Base-by-base conservation (phyloP, 2,329 filamentous ascomycete genomes). In the Emmonsia crescens region DNA sequence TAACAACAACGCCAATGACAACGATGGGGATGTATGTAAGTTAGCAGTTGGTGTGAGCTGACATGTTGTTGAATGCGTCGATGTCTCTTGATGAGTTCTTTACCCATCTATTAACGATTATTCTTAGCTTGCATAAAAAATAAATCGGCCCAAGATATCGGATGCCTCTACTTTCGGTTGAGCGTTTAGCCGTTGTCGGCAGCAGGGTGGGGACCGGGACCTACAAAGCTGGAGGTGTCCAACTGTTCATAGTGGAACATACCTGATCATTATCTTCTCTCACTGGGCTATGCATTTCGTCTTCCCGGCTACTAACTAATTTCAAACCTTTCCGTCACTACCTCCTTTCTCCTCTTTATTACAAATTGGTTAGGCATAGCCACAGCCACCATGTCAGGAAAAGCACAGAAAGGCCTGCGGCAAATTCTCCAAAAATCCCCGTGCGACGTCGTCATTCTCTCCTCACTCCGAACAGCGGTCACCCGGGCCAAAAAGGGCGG, bases 381-480 rank as follows among this genome's bases (percentile, higher is more conserved):
- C 21, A 51, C 60, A 57, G 40, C 58, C 66, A 74, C 62, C 6
- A 83, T 82, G 79, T 73, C 78, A 52, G 76, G 70, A 61, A 71
- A 73, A 59, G 71, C 85, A 57, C 81, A 82, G 31, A 84, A 83
- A 71, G 90, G 90, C 70, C 80, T 93, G 65, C 84, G 86, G 67
- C 83, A 87, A 70, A 85, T 96, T 68, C 85, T 96, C 63, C 77
- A 86, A 70, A 96, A 94, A 75, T 78, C 85, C 29, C 88, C 91
- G 48, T 83, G 86, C 66, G 92, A 96, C 77, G 83, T 91, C 49
- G 90, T 96, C 69, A 88, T 96, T 72, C 85, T 96, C 68, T 95
- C 91, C 24, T 86, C 91, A n/a, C 83, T 96, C 48, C 89, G 92
- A 68, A 96, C 92, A 8, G 89, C 92, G 48, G 83, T 96, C 66